Base-by-base conservation (phyloP, 2,329 filamentous ascomycete genomes). In the Cadophora luteo-olivacea region DNA sequence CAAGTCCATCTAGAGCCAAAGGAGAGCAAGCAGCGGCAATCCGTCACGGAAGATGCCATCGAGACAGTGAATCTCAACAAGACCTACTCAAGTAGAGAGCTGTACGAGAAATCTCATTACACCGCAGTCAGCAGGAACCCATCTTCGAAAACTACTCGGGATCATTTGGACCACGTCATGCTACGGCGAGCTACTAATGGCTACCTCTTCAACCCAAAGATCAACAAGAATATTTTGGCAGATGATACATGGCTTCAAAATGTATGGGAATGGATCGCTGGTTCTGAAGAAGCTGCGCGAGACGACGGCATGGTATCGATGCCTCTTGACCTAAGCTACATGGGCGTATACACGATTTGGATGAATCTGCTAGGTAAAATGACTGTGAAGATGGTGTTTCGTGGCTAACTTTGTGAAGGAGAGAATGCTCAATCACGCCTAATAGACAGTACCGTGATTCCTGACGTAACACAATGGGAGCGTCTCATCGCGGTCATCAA, bases 171-270 rank as follows among this genome's bases (percentile, higher is more conserved):
- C 69, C 85, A 90, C 69, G 78, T 82, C 4, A 88, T 89, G 83
- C 79, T 90, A 11, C 79, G 87, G 48, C 85, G 89, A 19, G 86
- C 87, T 8, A 86, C 86, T 70, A 87, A 88, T 72, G 85, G 83
- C 65, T 91, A 91, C 70, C 79, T 90, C 0, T 89, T 91, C 69
- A 83, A 94, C 74, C 89, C 88, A 68, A 79, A 81, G 19, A 85
- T 82, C 60, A 96, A 96, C 75, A 85, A 86, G 70, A 80, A 84
- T 6, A 85, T 94, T n/a, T 85, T 92, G 0, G 82, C 84, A 6
- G 91, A 93, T 69, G 90, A 94, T 74, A 87, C 86, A 36, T 92
- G 91, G 87, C 82, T 95, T n/a, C 85, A 89, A 67, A 90, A 92
- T 66, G 82, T 92, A n/a, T 97, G 93, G 93, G 86, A 88, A 58